Conservation (phyloP, 169 alveolate genomes). For the Sarcocystis neurona region DNA sequence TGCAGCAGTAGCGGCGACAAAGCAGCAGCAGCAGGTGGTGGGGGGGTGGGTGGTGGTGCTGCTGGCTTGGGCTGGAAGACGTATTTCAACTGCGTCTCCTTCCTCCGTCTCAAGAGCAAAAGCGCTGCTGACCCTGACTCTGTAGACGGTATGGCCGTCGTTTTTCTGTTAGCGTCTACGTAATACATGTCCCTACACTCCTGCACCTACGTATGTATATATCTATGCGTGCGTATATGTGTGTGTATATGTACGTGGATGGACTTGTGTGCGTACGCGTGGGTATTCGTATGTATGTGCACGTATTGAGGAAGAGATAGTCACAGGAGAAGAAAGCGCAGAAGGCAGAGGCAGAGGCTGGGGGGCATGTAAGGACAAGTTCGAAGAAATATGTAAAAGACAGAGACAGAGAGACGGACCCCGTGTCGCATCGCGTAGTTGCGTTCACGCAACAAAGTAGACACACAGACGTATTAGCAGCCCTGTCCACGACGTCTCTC, state of each 20-base stretch:
- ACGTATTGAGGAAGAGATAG: no score
- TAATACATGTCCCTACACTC: not conserved
- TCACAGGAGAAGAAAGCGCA: no score
- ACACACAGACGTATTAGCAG: not conserved
- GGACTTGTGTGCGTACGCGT: not conserved
- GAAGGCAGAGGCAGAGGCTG: no score
- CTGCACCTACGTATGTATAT: not conserved
- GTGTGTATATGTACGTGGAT: not conserved
- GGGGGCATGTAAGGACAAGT: not conserved
- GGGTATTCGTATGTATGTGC: not conserved
- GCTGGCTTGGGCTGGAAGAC: slow-evolving; percentile 14
- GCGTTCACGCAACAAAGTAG: not conserved
- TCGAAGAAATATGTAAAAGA: not conserved
- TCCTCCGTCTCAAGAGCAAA: slow-evolving; percentile 14
- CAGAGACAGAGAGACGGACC: not conserved
- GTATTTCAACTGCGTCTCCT: slow-evolving; percentile 34
- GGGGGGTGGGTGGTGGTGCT: no score
- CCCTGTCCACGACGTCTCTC: not conserved
- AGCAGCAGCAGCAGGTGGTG: no score
- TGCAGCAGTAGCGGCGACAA: no score
- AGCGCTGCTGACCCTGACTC: slow-evolving; percentile 34
- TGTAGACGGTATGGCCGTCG: slow-evolving; percentile 39
- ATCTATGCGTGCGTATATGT: not conserved
- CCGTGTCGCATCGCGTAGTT: not conserved
- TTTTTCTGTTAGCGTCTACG: no score